Evolutionary conservation across 257 asterid genomes (phyloP), one percentile per base, ranked within the genome.

Genomic region (Fraxinus anomala): DNA sequence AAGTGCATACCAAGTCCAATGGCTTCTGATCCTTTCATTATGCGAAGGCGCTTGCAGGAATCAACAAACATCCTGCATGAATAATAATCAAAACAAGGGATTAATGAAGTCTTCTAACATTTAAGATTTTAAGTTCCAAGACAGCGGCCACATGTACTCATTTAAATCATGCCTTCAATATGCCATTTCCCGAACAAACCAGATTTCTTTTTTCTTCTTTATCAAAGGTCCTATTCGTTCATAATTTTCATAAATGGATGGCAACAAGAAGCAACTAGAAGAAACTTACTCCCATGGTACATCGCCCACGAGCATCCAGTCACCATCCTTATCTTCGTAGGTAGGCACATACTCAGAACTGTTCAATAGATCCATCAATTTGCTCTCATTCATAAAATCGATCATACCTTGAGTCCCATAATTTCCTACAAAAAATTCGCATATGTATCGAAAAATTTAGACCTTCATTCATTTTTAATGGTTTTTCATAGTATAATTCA

Each of bases 281-380:
- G 63, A 51, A n/a, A 81, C 89, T 76, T 85, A 87, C 91, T 81
- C 91, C 91, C 91, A 87, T 19, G 89, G 91, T 16, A 87, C 91
- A 79, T 87, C 91, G 51, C 91, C 91, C 73, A 87, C 89, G 24
- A 87, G 89, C 91, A 87, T 87, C 91, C 91, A 87, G 23, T 87
- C 89, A n/a, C 91, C 89, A 85, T 87, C 91, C 84, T 87, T 87
- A 87, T 87, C 91, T 72, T 87, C 91, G 81, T 87, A 87, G 47
- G 91, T 79, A 36, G 89, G 89, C 33, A 87, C 91, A 85, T 87
- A 87, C 39, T 87, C 90, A 78, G 90, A 85, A 73, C 84, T 87
- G 83, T 85, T 83, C 70, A 87, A 79, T 40, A 87, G 89, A 85
- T 87, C 87, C 89, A 87, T 85, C 77, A 87, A 36, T 85, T 87